Conservation (phyloP, 805 yeast species). For the Metschnikowia chrysomelidarum region DNA sequence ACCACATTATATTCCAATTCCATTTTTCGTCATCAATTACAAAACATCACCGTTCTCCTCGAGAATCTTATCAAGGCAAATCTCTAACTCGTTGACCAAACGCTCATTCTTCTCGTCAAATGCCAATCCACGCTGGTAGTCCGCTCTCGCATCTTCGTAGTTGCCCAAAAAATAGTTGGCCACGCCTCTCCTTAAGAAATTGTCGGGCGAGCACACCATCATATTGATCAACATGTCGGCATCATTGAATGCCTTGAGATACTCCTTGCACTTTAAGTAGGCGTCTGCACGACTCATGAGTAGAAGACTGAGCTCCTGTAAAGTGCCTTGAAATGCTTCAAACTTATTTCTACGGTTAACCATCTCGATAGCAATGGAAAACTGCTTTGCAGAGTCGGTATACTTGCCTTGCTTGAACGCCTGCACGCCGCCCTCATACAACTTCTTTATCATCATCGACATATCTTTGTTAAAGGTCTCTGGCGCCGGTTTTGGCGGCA, state of each 20-base stretch:
- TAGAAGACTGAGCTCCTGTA: conserved; percentile 65
- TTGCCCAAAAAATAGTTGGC: conserved; percentile 61
- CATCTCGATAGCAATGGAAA: conserved; percentile 65
- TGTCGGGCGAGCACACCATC: conserved; percentile 62
- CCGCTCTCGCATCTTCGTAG: conserved; percentile 59
- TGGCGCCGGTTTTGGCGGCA: conserved; percentile 55
- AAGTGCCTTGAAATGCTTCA: conserved; percentile 69
- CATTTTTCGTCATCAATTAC: no score
- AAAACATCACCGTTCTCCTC: conserved; percentile 59
- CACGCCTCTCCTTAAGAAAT: conserved; percentile 69
- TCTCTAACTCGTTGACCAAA: conserved; percentile 46
- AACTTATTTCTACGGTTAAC: conserved; percentile 66
- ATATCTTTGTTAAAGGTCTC: conserved; percentile 55
- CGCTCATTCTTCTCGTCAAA: conserved; percentile 54
- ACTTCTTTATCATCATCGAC: conserved; percentile 58
- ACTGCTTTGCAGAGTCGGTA: conserved; percentile 61
- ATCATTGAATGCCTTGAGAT: conserved; percentile 62
- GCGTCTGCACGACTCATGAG: conserved; percentile 73
- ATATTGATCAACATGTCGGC: conserved; percentile 63
- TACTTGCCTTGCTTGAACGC: conserved; percentile 54
- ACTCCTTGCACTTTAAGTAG: conserved; percentile 51
- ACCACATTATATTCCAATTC: no score
- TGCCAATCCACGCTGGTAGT: conserved; percentile 72
- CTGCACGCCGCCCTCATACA: conserved; percentile 62
- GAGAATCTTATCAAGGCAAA: conserved; percentile 46